Evolutionary conservation across 352 stramenopile species (phyloP), one percentile per base, ranked within the genome.

Genomic region (Phytopythium delawarense): DNA sequence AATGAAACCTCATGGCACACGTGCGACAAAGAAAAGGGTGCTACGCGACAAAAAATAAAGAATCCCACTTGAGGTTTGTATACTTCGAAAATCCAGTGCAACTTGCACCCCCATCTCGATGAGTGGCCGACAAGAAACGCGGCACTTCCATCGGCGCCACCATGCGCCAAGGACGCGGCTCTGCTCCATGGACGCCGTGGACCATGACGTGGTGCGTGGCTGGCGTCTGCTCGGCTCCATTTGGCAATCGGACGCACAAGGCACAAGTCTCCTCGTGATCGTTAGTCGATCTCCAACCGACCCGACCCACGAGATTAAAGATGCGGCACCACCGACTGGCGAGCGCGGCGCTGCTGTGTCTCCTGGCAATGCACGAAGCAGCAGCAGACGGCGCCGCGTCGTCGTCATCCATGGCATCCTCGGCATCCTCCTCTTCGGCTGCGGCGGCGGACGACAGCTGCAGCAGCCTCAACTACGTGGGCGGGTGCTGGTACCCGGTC

Each of bases 401-500:
- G 4, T 57, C 51, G 7, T 57, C 51, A 35, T 58, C 53, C 34
- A 39, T 39, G 34, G 34, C 53, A 39, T 59, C 53, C 4, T 35
- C 53, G 7, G 16, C 35, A 0, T 59, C 37, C 7, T 23, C 42
- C 6, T 56, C 50, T 12, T 56, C 50, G 15, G 34, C 50, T 1
- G 28, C 50, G 20, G 11, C 52, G 16, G 30, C 20, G 7, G 42
- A 40, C 15, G 42, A n/a, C 45, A 51, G 21, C 23, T 64, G 58
- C 58, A 57, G 42, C 23, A 39, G 51, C 28, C 49, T 62, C 12
- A 35, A 44, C 12, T 70, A 61, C 62, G 63, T 40, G 34, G 51
- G 42, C 60, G 51, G 50, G n/a, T 65, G 60, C 37, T 54, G 44
- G 53, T 65, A 60, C 44, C 25, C 25, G 12, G 59, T 72, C 20